A percentile compares a stretch with the other conserved stretches of the same genome.
These are phyloP conservation scores for Blastobotrys indianensis DNA, from an alignment of 1,139 yeast species.

Conservation along the genomic window DNA sequence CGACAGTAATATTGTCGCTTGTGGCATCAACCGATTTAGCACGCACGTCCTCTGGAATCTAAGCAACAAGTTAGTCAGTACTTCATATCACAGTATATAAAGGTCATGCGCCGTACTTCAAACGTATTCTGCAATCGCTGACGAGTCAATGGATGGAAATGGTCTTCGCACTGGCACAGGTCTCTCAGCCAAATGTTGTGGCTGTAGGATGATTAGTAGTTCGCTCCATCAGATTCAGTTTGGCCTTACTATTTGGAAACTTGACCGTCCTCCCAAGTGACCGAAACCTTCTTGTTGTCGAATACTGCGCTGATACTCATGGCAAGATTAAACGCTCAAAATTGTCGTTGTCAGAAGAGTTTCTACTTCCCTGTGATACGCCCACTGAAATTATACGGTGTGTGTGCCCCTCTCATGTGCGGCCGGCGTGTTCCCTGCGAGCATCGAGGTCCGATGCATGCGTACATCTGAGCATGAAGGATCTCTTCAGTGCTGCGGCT, in stretches of 20 bases:
- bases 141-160: slow-evolving; percentile 56
- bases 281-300: slow-evolving; percentile 26
- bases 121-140: slow-evolving; percentile 62
- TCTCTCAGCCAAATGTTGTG: slow-evolving; percentile 68
- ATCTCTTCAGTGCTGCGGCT: no score
- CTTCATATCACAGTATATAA: neutral
- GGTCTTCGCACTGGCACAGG: slow-evolving; percentile 57
- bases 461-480: no score
- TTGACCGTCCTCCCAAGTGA: slow-evolving; percentile 32
- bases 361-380: no score
- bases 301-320: slow-evolving; percentile 2
- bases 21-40: slow-evolving; percentile 30
- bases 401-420: no score
- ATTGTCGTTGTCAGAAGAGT: no score
- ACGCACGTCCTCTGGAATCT: slow-evolving; percentile 44
- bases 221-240: neutral
- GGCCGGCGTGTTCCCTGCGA: no score
- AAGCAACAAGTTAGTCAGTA: neutral
- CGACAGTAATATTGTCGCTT: slow-evolving; percentile 20
- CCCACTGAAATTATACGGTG: no score
- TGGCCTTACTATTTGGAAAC: slow-evolving; percentile 27
- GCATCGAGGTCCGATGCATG: no score
- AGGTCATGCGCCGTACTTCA: slow-evolving; percentile 21
- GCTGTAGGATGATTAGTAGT: slow-evolving; percentile 11
- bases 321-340: neutral